Conservation (phyloP, 2,329 filamentous ascomycete genomes). For the Neofusicoccum ribis region DNA sequence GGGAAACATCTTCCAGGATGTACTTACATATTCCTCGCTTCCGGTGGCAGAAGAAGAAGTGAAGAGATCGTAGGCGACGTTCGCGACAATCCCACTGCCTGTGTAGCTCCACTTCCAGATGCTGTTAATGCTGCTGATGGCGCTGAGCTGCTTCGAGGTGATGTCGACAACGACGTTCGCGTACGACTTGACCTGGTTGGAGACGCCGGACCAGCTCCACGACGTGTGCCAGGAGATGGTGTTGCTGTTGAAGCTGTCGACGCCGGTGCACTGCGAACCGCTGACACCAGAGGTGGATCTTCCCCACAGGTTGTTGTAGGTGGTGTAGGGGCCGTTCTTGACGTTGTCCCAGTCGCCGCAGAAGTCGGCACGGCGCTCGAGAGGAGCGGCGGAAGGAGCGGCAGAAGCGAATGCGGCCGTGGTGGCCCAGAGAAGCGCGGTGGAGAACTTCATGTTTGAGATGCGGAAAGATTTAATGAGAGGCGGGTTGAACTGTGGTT, state of each 20-base stretch:
- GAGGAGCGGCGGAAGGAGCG: constrained; percentile 28
- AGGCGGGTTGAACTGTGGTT: background rate
- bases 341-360: constrained; percentile 35
- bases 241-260: constrained; percentile 39
- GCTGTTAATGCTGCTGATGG: constrained; percentile 45
- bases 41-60: constrained; percentile 50
- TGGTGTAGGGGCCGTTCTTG: constrained; percentile 31
- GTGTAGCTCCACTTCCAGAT: constrained; percentile 54
- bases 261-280: constrained; percentile 49
- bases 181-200: constrained; percentile 44
- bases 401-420: constrained; percentile 32
- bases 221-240: constrained; percentile 47
- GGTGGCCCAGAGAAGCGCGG: constrained; percentile 26
- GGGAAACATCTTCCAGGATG: background rate
- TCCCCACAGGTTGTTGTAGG: constrained; percentile 49
- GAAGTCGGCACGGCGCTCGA: constrained; percentile 35
- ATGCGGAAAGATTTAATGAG: background rate
- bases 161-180: constrained; percentile 34
- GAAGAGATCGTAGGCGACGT: constrained; percentile 65
- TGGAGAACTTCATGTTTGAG: constrained; percentile 31
- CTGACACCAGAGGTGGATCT: constrained; percentile 36
- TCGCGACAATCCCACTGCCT: constrained; percentile 51
- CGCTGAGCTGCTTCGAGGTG: constrained; percentile 30
- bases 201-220: constrained; percentile 43
- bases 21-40: constrained; percentile 47